These are phyloP conservation scores for Cryptosporidium viatorum DNA, from an alignment of 169 alveolate genomes.

Conservation along the genomic window DNA sequence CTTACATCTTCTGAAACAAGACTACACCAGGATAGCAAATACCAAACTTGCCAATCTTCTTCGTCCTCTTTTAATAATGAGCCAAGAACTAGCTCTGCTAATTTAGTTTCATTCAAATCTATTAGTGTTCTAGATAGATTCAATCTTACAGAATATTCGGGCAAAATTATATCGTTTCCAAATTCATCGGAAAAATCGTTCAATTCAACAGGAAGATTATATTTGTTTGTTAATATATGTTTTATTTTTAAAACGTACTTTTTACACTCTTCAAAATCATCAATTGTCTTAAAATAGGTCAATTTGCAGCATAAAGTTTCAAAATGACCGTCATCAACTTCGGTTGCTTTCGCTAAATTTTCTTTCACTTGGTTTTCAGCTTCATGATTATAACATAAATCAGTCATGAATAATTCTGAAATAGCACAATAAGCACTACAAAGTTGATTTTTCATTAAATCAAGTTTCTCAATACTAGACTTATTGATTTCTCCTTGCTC, in stretches of 20 bases:
- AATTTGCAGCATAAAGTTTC: slow-evolving; percentile 69
- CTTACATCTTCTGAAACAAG: slow-evolving; percentile 20
- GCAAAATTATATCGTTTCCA: slow-evolving; percentile 7
- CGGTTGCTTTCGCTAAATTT: slow-evolving; percentile 6
- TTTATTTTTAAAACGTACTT: slow-evolving; percentile 5
- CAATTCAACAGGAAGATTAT: not conserved
- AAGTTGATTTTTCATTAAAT: slow-evolving; percentile 13
- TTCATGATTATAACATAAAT: slow-evolving; percentile 53
- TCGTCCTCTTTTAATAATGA: slow-evolving; percentile 54
- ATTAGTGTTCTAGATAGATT: slow-evolving; percentile 64
- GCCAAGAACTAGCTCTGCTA: slow-evolving; percentile 35
- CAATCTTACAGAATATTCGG: slow-evolving; percentile 47
- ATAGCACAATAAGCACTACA: slow-evolving; percentile 76
- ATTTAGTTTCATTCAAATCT: slow-evolving; percentile 56
- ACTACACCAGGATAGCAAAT: slow-evolving; percentile 53
- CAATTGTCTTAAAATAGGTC: slow-evolving; percentile 47
- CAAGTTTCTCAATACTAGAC: not conserved
- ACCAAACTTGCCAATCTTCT: slow-evolving; percentile 76
- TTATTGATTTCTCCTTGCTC: not conserved
- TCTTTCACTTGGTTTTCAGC: slow-evolving; percentile 53
- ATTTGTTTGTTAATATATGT: slow-evolving; percentile 17
- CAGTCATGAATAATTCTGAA: slow-evolving; percentile 76
- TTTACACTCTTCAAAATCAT: slow-evolving; percentile 29
- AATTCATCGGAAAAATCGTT: not conserved
- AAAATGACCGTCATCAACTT: slow-evolving; percentile 12